A percentile compares a stretch with the other conserved stretches of the same genome.
phyloP scores from a whole-genome alignment of 768 basidiomycete genomes.

The Pulveroboletus sp. region DNA sequence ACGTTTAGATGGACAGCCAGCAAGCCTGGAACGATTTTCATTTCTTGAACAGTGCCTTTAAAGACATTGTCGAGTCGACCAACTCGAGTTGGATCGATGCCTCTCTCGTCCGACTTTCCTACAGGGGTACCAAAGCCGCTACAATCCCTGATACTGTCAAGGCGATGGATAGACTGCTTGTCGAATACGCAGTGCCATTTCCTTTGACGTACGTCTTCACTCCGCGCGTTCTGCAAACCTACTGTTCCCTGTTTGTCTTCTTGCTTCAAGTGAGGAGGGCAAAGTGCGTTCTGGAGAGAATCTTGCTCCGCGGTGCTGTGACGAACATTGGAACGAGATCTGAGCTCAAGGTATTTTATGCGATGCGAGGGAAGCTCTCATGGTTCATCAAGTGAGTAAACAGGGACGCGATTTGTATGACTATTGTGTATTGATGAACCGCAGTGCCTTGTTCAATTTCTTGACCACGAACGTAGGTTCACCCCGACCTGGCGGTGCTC shows the following conservation, averaged over 20 bases:
- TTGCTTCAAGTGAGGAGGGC: slow-evolving; percentile 72
- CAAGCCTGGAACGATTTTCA: slow-evolving; percentile 81
- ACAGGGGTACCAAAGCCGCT: slow-evolving; percentile 48
- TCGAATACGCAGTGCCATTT: slow-evolving; percentile 83
- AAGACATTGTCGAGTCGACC: slow-evolving; percentile 57
- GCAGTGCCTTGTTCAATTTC: slow-evolving; percentile 65
- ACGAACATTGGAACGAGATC: slow-evolving; percentile 33
- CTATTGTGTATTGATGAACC: background rate
- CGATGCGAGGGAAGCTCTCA: slow-evolving; percentile 70
- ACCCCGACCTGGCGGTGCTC: background rate
- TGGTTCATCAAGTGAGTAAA: slow-evolving; percentile 83
- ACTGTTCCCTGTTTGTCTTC: slow-evolving; percentile 68
- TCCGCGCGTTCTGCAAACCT: slow-evolving; percentile 51
- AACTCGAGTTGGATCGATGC: slow-evolving; percentile 58
- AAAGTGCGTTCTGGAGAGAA: slow-evolving; percentile 67
- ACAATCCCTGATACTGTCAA: slow-evolving; percentile 54
- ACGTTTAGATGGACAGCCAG: slow-evolving; percentile 64
- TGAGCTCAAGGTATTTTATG: slow-evolving; percentile 71
- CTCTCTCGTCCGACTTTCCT: slow-evolving; percentile 70
- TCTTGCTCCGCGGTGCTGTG: slow-evolving; percentile 57
- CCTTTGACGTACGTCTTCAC: slow-evolving; percentile 79
- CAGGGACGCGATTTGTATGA: background rate
- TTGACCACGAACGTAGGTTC: slow-evolving; percentile 65
- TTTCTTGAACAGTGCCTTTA: slow-evolving; percentile 76
- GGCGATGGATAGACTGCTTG: slow-evolving; percentile 60